These are phyloP conservation scores for Angophora floribunda DNA, from an alignment of 345 rosid genomes.

Conservation along the genomic window DNA sequence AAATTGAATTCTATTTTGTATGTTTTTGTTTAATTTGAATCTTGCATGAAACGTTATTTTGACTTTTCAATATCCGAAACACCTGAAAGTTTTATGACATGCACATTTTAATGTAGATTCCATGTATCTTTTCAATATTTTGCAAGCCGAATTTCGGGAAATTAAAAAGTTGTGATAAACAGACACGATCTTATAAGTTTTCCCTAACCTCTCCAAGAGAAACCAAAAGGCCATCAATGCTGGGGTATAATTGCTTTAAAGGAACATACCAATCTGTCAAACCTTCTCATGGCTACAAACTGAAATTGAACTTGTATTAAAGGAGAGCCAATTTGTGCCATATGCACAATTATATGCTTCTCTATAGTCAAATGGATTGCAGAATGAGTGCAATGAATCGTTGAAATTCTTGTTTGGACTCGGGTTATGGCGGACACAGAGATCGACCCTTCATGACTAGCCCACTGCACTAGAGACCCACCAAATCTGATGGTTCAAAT, in stretches of 20 bases:
- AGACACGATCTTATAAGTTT: background rate
- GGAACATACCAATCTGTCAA: background rate
- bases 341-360: background rate
- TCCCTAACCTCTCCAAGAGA: background rate
- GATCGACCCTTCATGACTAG: background rate
- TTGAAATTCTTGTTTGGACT: background rate
- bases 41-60: no score
- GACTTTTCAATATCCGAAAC: background rate
- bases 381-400: background rate
- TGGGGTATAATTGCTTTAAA: background rate
- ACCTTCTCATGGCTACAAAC: background rate
- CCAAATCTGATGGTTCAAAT: background rate
- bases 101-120: no score
- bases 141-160: background rate
- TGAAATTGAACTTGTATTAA: background rate
- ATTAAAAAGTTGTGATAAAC: background rate
- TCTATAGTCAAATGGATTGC: background rate
- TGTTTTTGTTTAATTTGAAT: no score
- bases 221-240: background rate
- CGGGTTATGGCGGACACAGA: background rate
- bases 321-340: background rate
- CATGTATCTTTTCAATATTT: no score
- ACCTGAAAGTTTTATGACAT: background rate
- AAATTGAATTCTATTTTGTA: background rate
- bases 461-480: background rate